phyloP scores from a whole-genome alignment of 352 stramenopile species.

The Phytopythium litorale region DNA sequence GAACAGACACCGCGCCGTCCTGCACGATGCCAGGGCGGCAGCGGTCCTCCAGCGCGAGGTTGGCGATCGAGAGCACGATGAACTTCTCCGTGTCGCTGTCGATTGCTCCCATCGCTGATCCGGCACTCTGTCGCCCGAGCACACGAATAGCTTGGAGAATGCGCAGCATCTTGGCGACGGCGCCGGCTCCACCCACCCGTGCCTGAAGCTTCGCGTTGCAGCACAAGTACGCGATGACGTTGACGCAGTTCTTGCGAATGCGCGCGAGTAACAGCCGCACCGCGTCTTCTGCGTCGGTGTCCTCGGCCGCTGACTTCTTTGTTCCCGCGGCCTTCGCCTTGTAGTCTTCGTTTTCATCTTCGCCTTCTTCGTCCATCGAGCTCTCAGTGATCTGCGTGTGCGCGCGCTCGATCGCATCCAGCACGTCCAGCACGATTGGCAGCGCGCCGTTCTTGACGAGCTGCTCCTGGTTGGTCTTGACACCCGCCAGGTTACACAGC shows the following conservation, averaged over 20 bases:
- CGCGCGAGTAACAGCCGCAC: constrained; percentile 15
- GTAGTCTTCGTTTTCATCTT: constrained; percentile 4
- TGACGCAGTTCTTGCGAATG: constrained; percentile 64
- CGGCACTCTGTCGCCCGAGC: background rate
- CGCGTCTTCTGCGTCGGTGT: constrained; percentile 8
- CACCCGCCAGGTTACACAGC: constrained; percentile 54
- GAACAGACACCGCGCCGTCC: constrained; percentile 49
- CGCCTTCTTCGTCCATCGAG: constrained; percentile 3
- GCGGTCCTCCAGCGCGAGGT: constrained; percentile 69
- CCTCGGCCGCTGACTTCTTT: constrained; percentile 3
- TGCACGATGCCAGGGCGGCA: constrained; percentile 58
- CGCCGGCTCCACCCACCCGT: constrained; percentile 45
- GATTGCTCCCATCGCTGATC: constrained; percentile 1
- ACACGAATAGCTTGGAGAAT: constrained; percentile 23
- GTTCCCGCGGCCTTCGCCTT: background rate
- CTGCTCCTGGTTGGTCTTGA: constrained; percentile 57
- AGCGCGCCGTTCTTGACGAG: constrained; percentile 59
- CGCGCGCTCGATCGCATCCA: constrained; percentile 21
- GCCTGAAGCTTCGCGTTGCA: constrained; percentile 69
- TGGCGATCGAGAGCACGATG: constrained; percentile 59
- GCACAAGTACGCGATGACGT: constrained; percentile 60
- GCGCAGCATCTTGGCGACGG: constrained; percentile 49
- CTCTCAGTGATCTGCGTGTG: constrained; percentile 20
- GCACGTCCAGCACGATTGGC: constrained; percentile 42
- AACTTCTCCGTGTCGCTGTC: constrained; percentile 70